A percentile compares a stretch with the other conserved stretches of the same genome.
Conservation (phyloP, 2,329 filamentous ascomycete genomes). For the Huntiella omanensis region DNA sequence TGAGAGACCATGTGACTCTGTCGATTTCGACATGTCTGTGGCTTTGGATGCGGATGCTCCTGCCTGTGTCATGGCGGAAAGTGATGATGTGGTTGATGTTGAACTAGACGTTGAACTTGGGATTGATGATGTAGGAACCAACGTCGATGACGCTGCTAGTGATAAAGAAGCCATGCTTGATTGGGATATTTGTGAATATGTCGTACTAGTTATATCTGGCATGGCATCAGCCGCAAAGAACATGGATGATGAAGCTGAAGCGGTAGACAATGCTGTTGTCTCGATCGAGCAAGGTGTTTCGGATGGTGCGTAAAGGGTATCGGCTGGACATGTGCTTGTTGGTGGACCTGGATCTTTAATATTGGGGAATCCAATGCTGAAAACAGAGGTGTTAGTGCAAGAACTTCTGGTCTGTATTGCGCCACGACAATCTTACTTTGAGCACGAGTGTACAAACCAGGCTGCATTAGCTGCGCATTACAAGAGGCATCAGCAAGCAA, state of each 20-base stretch:
- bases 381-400: not conserved
- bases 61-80: not conserved
- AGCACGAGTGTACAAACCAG: conserved; percentile 10
- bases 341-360: conserved; percentile 8
- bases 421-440: conserved; percentile 6
- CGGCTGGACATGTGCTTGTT: conserved; percentile 1
- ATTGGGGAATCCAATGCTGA: conserved; percentile 10
- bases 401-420: not conserved
- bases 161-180: no score
- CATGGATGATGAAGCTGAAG: no score
- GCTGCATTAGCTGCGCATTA: conserved; percentile 9
- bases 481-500: not conserved
- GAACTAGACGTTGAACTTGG: not conserved
- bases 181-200: no score
- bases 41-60: not conserved
- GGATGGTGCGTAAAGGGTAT: conserved; percentile 6
- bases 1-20: conserved; percentile 3
- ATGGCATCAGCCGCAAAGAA: no score
- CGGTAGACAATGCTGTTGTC: no score
- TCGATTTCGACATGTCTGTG: not conserved
- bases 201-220: no score
- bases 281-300: conserved; percentile 2
- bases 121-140: not conserved
- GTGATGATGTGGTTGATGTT: not conserved
- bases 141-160: no score